A percentile compares a stretch with the other conserved stretches of the same genome.
Conservation (phyloP, 1,284 basidiomycete genomes). For the Tilletiopsis washingtonensis region DNA sequence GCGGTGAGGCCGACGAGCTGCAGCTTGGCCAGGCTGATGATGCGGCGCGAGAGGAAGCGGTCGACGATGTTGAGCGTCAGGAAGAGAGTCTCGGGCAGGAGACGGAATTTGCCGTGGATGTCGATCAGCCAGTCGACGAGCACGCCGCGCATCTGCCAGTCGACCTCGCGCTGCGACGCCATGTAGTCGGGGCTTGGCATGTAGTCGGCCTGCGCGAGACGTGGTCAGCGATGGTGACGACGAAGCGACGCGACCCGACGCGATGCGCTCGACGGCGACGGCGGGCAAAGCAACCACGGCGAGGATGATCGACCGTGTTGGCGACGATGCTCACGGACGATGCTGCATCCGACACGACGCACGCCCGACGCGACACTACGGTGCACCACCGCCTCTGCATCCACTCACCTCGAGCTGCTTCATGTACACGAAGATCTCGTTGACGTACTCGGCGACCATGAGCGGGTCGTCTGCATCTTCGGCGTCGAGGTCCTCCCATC, state of each 20-base stretch:
- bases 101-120: slow-evolving; percentile 84
- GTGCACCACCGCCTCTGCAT: too few species aligned
- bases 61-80: slow-evolving; percentile 92
- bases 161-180: slow-evolving; percentile 38
- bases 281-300: too few species aligned
- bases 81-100: slow-evolving; percentile 92
- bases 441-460: slow-evolving; percentile 95
- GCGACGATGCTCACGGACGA: too few species aligned
- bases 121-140: slow-evolving; percentile 96
- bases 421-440: slow-evolving; percentile 89
- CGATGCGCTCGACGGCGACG: too few species aligned
- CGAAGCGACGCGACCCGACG: too few species aligned
- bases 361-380: slow-evolving; percentile 8
- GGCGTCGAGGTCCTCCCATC: slow-evolving; percentile 78
- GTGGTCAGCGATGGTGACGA: neutral
- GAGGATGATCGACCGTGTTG: too few species aligned
- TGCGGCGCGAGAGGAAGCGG: slow-evolving; percentile 82
- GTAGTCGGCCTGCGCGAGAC: slow-evolving; percentile 16
- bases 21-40: slow-evolving; percentile 83
- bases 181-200: slow-evolving; percentile 46
- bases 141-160: slow-evolving; percentile 60
- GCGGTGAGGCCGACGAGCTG: slow-evolving; percentile 92
- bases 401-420: slow-evolving; percentile 58
- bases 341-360: slow-evolving; percentile 1
- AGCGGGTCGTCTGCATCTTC: slow-evolving; percentile 89